Base-by-base conservation (phyloP, 495 filamentous ascomycete species). In the Lepidopterella palustris region DNA sequence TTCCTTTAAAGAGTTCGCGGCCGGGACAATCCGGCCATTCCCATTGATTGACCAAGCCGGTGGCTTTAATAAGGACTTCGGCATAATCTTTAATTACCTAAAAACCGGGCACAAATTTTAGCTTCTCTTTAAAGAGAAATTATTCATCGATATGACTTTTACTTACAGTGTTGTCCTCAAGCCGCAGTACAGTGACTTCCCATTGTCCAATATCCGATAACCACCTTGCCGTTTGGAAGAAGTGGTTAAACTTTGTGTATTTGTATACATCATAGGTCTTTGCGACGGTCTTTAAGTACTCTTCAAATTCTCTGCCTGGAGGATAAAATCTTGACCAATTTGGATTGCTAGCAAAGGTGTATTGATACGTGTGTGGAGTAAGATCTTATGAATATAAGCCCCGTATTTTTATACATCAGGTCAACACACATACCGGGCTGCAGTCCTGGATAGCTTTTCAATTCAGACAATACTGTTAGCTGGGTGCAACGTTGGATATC, bases 191-290 rank as follows among this genome's bases (percentile, higher is more conserved):
- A n/a, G 15, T 27, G 15, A 62, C 40, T 28, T 62, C 49, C 53
- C 53, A 62, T 24, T 62, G 53, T 10, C 59, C 53, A 15, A 18
- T 35, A 6, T 57, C 59, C 28, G 56, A 52, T 18, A 56, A 32
- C 53, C 53, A 62, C 23, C 28, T 50, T n/a, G 59, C 53, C 21
- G 42, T 53, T 20, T 56, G 6, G 15, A 61, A 51, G 3, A 27
- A 49, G 9, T 51, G 54, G 5, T 55, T 55, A 6, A 55, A 42
- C 27, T 61, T 35, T 11, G 55, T 52, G 18, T 57, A 57, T 20
- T 57, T 57, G 15, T 62, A 53, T 6, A 62, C 18, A 42, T 52
- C 59, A 61, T 20, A 61, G 55, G 27, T 61, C 59, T 32, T 61
- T 52, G 42, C 53, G 56, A 26, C 28, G 42, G 20, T 20, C 39